Evolutionary conservation across 257 asterid species (phyloP).

Genomic region (Jaltomata sinuosa): DNA sequence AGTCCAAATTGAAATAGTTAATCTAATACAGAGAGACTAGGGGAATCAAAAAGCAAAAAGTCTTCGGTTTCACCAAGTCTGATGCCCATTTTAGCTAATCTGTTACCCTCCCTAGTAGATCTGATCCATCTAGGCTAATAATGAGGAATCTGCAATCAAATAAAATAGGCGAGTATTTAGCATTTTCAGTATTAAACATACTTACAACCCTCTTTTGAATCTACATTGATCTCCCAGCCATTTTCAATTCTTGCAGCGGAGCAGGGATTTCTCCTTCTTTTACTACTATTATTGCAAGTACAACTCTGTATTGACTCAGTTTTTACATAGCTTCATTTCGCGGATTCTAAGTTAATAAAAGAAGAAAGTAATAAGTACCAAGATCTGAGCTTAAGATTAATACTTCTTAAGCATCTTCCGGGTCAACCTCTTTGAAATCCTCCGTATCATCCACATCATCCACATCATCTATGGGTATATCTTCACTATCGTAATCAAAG

Average conservation of each 20-base stretch:
- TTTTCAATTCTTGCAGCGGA: neutral
- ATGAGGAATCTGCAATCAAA: neutral
- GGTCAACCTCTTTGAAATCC: conserved; percentile 14
- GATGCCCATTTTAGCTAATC: neutral
- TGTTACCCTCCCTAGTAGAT: neutral
- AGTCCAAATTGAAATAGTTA: neutral
- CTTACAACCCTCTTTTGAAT: neutral
- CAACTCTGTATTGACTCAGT: neutral
- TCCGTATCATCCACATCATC: conserved; percentile 15
- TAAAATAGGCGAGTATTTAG: neutral
- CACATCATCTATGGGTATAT: conserved; percentile 59
- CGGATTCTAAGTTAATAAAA: neutral
- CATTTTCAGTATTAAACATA: neutral
- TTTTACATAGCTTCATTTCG: neutral
- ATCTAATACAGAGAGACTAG: neutral
- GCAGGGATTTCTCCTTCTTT: too few relatives aligned
- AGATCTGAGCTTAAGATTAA: neutral
- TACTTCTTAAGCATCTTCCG: neutral
- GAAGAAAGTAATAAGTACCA: neutral
- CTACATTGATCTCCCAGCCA: neutral
- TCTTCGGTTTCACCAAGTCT: neutral
- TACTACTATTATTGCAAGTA: too few relatives aligned
- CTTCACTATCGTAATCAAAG: conserved; percentile 32
- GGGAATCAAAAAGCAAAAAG: neutral
- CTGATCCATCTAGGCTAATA: neutral